phyloP scores from a whole-genome alignment of 352 stramenopile species.

The Pythium plurisporium region DNA sequence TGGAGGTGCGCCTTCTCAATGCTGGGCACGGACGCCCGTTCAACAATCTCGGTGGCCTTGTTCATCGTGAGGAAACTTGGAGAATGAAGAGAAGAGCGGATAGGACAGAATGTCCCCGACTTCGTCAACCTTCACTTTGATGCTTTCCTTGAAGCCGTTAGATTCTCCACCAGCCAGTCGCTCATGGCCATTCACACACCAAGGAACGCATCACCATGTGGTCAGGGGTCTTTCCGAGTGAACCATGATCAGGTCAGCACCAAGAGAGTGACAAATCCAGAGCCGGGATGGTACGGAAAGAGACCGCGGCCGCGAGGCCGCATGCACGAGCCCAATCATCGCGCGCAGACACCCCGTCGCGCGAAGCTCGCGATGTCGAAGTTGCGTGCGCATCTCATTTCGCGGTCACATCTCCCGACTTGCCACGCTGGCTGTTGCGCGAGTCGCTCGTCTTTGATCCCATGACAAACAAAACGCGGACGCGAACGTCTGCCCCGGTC shows the following conservation, averaged over 20 bases:
- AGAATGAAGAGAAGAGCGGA: too few relatives aligned
- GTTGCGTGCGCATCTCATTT: constrained; percentile 8
- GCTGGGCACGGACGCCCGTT: constrained; percentile 17
- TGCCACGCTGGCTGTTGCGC: constrained; percentile 1
- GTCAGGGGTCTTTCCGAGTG: background rate
- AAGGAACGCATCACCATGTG: background rate
- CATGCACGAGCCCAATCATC: constrained; percentile 6
- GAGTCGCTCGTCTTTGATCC: background rate
- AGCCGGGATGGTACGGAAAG: background rate
- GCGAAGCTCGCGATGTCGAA: constrained; percentile 7
- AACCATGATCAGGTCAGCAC: constrained; percentile 9
- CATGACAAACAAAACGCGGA: background rate
- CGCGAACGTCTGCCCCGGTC: constrained; percentile 10
- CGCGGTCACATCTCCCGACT: background rate
- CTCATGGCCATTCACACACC: background rate
- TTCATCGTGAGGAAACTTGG: constrained; percentile 22
- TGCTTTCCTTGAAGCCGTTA: background rate
- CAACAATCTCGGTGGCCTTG: constrained; percentile 22
- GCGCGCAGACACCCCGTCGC: background rate
- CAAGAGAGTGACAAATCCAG: background rate
- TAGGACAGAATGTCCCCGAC: background rate
- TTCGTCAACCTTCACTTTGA: constrained; percentile 17
- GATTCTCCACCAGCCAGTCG: constrained; percentile 3
- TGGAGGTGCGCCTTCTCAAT: constrained; percentile 17
- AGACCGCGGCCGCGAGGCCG: background rate